Percentiles rank a stretch among this genome's conserved stretches.
Conservation (phyloP, 495 filamentous ascomycete genomes). For the Tuber magnatum region DNA sequence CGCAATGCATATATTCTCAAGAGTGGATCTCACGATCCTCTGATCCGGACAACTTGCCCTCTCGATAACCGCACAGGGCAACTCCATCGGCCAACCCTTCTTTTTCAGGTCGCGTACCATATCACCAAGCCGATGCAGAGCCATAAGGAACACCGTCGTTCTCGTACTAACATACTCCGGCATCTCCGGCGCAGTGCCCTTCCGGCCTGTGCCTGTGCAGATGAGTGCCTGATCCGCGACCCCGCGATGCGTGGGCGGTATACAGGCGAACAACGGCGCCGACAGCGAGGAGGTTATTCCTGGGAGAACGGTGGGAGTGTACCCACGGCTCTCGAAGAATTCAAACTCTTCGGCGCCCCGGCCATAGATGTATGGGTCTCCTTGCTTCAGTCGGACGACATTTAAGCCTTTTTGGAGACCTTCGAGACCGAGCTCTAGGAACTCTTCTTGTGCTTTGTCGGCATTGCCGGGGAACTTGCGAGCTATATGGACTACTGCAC, state of each 20-base stretch:
- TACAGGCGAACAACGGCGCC: slow-evolving; percentile 78
- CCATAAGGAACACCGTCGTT: slow-evolving; percentile 95
- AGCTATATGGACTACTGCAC: slow-evolving; percentile 83
- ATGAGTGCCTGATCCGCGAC: slow-evolving; percentile 88
- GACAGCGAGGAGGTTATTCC: slow-evolving; percentile 83
- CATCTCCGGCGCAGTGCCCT: slow-evolving; percentile 72
- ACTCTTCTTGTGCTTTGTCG: slow-evolving; percentile 83
- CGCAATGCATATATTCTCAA: slow-evolving; percentile 69
- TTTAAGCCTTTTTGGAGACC: slow-evolving; percentile 64
- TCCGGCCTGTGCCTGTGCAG: slow-evolving; percentile 89
- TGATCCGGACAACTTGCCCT: slow-evolving; percentile 93
- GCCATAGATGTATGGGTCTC: slow-evolving; percentile 93
- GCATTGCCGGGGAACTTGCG: slow-evolving; percentile 97
- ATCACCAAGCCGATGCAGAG: slow-evolving; percentile 70
- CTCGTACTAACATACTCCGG: slow-evolving; percentile 68
- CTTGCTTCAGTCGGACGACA: slow-evolving; percentile 87
- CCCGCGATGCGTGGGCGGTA: slow-evolving; percentile 79
- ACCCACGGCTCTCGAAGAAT: slow-evolving; percentile 72
- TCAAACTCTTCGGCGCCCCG: slow-evolving; percentile 85
- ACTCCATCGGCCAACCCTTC: slow-evolving; percentile 50
- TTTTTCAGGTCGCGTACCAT: slow-evolving; percentile 57
- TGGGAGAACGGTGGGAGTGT: slow-evolving; percentile 65
- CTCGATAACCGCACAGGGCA: slow-evolving; percentile 88
- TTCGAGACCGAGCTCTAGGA: slow-evolving; percentile 69
- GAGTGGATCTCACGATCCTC: slow-evolving; percentile 77